phyloP scores from a whole-genome alignment of 169 alveolate genomes.

The Plasmodium adleri region DNA sequence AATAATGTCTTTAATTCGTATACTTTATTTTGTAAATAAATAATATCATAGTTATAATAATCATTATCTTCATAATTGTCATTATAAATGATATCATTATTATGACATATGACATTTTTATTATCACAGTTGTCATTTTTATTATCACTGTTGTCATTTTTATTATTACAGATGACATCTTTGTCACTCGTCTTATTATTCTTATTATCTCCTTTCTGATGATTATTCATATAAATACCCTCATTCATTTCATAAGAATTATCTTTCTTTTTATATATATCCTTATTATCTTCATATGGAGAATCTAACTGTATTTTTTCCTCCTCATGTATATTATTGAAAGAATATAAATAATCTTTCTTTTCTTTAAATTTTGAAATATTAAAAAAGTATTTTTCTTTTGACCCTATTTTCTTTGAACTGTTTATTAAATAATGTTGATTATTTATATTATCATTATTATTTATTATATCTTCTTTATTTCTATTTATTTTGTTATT shows the following conservation, averaged over 20 bases:
- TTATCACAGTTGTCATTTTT: constrained; percentile 4
- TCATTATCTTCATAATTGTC: constrained; percentile 1
- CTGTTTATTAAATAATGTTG: too few species aligned
- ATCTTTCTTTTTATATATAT: too few species aligned
- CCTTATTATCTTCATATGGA: too few species aligned
- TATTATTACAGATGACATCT: not conserved
- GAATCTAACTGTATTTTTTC: too few species aligned
- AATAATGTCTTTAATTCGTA: constrained; percentile 38
- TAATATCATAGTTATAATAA: not conserved
- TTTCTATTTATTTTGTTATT: constrained; percentile 3
- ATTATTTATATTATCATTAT: not conserved
- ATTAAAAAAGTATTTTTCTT: too few species aligned
- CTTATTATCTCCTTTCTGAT: too few species aligned
- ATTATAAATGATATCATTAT: not conserved
- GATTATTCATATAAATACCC: not conserved
- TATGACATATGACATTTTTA: not conserved
- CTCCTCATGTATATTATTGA: too few species aligned
- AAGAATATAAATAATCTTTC: too few species aligned
- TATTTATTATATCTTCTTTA: constrained; percentile 10
- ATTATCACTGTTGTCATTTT: constrained; percentile 19
- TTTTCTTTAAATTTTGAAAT: too few species aligned
- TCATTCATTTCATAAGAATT: too few species aligned
- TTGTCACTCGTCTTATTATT: constrained; percentile 22
- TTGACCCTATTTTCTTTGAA: too few species aligned
- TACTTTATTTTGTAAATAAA: constrained; percentile 18